Evolutionary conservation across 306 rosid species (phyloP), one percentile per base, ranked within the genome.

Genomic region (Neltuma alba): DNA sequence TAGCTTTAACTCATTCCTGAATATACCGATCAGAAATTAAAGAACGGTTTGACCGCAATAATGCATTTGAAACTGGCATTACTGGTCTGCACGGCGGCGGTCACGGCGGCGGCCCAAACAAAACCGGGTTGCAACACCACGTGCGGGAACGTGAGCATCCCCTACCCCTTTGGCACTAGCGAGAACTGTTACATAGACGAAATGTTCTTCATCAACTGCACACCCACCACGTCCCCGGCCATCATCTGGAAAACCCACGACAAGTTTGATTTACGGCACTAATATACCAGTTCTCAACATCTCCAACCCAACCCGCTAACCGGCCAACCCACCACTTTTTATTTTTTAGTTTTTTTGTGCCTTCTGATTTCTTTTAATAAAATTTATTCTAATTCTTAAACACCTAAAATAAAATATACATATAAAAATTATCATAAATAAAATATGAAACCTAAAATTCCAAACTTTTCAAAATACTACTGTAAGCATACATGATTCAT

Each of bases 91-190:
- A 25, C 34, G 10, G 18, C 48, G 14, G 28, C 14, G 2, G 60
- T 13, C 0, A 27, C 27, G 1, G 18, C 48, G 8, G 54, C 11
- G 7, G 60, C 62, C 2, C 31, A 23, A 10, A 8, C 70, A 10
- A 6, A 20, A 18, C 27, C 16, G 6, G 58, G 2, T 3, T 77
- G 81, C 74, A 0, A 21, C 20, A 5, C 1, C 3, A n/a, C 3
- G 0, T 80, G 83, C 12, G 83, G 83, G 4, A 3, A 41, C n/a
- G 14, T 80, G 2, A 1, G 0, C 18, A 66, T 80, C 7, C 69
- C 79, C 0, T 80, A 74, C 34, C 83, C 83, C 9, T 80, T 80
- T 31, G 83, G 83, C 4, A 80, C 70, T 1, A 11, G 23, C 0
- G 7, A 52, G 16, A 74, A 6, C 0, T 74, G 75, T 8, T 74